Percentiles rank a stretch among this genome's conserved stretches.
Conservation (phyloP, 1,284 basidiomycete genomes). For the Rhodotorula mucilaginosa region DNA sequence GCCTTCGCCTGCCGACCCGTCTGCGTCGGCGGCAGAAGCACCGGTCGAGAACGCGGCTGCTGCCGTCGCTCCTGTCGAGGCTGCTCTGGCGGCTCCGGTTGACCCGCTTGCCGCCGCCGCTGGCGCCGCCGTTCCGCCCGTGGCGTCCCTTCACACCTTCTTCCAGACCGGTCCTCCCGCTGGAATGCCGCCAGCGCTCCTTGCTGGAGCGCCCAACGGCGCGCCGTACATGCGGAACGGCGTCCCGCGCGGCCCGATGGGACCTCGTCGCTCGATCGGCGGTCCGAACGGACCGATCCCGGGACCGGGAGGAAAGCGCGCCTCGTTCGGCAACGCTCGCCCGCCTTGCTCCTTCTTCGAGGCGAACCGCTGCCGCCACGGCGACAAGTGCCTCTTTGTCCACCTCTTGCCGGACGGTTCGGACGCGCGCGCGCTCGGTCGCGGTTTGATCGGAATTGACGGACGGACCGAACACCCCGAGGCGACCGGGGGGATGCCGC, state of each 20-base stretch:
- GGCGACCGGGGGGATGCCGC: slow-evolving; percentile 35
- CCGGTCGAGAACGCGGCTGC: background rate
- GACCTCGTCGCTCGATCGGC: slow-evolving; percentile 8
- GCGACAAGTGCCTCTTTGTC: slow-evolving; percentile 39
- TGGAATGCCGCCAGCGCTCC: background rate
- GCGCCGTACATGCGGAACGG: background rate
- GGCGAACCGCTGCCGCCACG: slow-evolving; percentile 41
- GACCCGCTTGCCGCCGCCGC: background rate
- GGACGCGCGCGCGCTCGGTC: slow-evolving; percentile 35
- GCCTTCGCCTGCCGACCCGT: background rate
- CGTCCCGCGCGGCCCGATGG: slow-evolving; percentile 2
- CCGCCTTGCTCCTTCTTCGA: slow-evolving; percentile 43
- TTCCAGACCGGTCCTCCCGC: slow-evolving; percentile 26
- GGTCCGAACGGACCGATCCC: slow-evolving; percentile 5
- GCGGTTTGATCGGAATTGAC: slow-evolving; percentile 35
- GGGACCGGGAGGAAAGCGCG: slow-evolving; percentile 1
- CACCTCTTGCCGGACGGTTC: slow-evolving; percentile 39
- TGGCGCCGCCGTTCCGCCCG: background rate
- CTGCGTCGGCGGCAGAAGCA: background rate
- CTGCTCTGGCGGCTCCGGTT: background rate
- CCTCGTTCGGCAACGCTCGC: slow-evolving; percentile 20
- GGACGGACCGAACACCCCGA: slow-evolving; percentile 36
- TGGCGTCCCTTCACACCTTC: slow-evolving; percentile 34
- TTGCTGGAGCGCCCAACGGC: background rate
- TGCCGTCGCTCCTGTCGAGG: background rate